phyloP scores from a whole-genome alignment of 2,329 filamentous ascomycete genomes.

The Neofusicoccum ribis region DNA sequence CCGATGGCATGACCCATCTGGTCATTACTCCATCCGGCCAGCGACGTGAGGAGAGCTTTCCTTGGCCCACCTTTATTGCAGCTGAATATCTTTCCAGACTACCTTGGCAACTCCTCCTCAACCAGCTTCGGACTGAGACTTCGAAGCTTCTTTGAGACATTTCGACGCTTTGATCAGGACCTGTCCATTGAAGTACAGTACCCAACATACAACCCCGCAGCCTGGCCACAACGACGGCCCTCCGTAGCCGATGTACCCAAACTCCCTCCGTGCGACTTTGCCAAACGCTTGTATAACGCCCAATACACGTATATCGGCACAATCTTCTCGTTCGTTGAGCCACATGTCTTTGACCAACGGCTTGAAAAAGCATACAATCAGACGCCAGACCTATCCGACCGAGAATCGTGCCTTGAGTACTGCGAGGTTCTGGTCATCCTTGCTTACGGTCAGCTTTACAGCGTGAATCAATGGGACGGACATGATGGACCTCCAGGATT shows the following conservation, averaged over 20 bases:
- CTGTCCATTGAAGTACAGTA: constrained; percentile 32
- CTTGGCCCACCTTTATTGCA: background rate
- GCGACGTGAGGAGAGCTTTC: background rate
- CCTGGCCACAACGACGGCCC: constrained; percentile 37
- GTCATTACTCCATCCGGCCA: constrained; percentile 20
- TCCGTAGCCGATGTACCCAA: constrained; percentile 28
- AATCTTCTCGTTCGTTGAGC: constrained; percentile 56
- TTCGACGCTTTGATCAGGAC: constrained; percentile 36
- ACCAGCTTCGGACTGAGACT: constrained; percentile 27
- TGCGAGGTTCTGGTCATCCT: constrained; percentile 56
- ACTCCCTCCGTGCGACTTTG: constrained; percentile 53
- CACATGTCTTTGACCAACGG: constrained; percentile 48
- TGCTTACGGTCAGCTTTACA: constrained; percentile 59
- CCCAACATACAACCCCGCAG: constrained; percentile 39
- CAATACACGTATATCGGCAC: constrained; percentile 60
- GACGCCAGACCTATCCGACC: constrained; percentile 44
- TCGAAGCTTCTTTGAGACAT: constrained; percentile 26
- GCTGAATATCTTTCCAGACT: constrained; percentile 20
- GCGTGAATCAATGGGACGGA: constrained; percentile 57
- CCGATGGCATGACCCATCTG: constrained; percentile 18
- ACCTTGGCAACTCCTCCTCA: constrained; percentile 29
- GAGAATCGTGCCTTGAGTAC: constrained; percentile 51
- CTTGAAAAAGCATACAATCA: constrained; percentile 48
- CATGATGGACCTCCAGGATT: constrained; percentile 57
- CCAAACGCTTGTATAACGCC: constrained; percentile 51